Conservation (phyloP, 164 flowering plant genomes). For the Berberis thunbergii region DNA sequence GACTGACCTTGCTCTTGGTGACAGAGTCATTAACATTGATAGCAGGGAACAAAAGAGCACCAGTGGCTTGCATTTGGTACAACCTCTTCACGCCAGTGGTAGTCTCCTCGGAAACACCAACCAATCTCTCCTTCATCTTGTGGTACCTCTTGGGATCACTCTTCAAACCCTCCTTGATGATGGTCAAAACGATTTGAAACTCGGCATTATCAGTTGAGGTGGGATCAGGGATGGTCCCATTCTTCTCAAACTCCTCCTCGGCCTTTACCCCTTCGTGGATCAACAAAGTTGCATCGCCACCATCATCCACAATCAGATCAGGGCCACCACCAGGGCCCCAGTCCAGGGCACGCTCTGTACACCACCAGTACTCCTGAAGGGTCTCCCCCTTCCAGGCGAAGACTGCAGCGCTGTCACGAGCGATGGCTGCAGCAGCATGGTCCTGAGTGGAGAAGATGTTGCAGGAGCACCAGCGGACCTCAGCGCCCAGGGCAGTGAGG, state of each 20-base stretch:
- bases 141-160: conserved; percentile 6
- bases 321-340: conserved; percentile 8
- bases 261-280: conserved; percentile 7
- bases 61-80: conserved; percentile 2
- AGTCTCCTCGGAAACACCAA: conserved; percentile 9
- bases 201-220: conserved; percentile 3
- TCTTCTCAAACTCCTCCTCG: conserved; percentile 5
- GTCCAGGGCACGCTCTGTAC: conserved; percentile 2
- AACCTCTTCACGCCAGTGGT: conserved; percentile 6
- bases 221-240: conserved; percentile 3
- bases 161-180: conserved; percentile 3
- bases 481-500: conserved; percentile 2
- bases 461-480: conserved; percentile 5
- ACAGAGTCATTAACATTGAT: conserved; percentile 7
- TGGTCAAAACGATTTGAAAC: conserved; percentile 1
- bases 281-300: conserved; percentile 5
- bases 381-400: conserved; percentile 8
- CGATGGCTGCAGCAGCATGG: conserved; percentile 4
- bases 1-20: conserved; percentile 4
- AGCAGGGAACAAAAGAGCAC: conserved; percentile 4
- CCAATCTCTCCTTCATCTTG: conserved; percentile 5
- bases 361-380: conserved; percentile 6
- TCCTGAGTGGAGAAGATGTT: conserved; percentile 8
- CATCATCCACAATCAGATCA: conserved; percentile 6
- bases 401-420: conserved; percentile 4